Percentiles rank a stretch among this genome's conserved stretches.
phyloP scores from a whole-genome alignment of 768 basidiomycete species.

The Boletus vermiculosoides region DNA sequence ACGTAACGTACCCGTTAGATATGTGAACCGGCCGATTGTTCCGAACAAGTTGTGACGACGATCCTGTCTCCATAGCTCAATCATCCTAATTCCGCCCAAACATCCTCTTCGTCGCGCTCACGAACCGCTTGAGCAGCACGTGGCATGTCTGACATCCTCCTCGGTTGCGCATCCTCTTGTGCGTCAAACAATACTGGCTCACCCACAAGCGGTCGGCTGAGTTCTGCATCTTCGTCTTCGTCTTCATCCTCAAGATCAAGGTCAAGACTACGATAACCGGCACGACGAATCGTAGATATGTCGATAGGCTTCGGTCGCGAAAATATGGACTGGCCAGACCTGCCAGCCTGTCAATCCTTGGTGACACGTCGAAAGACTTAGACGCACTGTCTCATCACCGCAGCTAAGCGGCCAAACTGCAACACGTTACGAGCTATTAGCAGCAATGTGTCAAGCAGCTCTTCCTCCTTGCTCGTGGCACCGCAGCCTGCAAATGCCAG shows the following conservation, averaged over 20 bases:
- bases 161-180: slow-evolving; percentile 33
- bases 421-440: slow-evolving; percentile 91
- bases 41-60: not conserved
- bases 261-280: slow-evolving; percentile 62
- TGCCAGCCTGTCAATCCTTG: slow-evolving; percentile 29
- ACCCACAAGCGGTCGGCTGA: slow-evolving; percentile 56
- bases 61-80: not conserved
- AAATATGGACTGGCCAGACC: slow-evolving; percentile 88
- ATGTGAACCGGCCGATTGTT: not conserved
- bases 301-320: slow-evolving; percentile 85
- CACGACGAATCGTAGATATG: slow-evolving; percentile 65
- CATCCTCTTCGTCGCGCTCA: slow-evolving; percentile 63
- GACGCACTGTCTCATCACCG: slow-evolving; percentile 90
- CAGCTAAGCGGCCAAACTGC: slow-evolving; percentile 87
- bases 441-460: slow-evolving; percentile 87
- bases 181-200: slow-evolving; percentile 68
- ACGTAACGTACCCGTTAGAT: not conserved
- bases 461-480: slow-evolving; percentile 84
- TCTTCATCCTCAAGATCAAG: slow-evolving; percentile 70
- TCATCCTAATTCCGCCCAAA: slow-evolving; percentile 69
- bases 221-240: slow-evolving; percentile 48
- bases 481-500: slow-evolving; percentile 88
- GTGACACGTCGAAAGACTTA: slow-evolving; percentile 4
- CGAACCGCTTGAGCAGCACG: slow-evolving; percentile 51
- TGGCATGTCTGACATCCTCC: slow-evolving; percentile 54